phyloP scores from a whole-genome alignment of 2,329 filamentous ascomycete species.

The Diplodia seriata region DNA sequence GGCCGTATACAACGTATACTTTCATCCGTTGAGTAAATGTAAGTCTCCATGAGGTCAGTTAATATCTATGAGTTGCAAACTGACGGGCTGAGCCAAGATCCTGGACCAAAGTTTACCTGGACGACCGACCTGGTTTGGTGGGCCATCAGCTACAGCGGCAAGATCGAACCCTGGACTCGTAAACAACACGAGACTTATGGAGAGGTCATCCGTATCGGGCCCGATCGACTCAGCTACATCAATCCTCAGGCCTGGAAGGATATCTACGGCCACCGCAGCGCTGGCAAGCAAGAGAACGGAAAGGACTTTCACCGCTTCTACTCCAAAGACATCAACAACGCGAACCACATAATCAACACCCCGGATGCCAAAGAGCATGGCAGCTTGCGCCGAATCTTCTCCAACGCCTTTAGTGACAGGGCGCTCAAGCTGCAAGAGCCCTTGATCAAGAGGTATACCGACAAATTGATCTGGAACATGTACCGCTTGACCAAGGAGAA shows the following conservation, averaged over 20 bases:
- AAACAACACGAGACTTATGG: constrained; percentile 41
- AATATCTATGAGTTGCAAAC: no score
- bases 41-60: background rate
- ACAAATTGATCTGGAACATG: constrained; percentile 49
- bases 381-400: constrained; percentile 47
- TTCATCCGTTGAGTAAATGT: background rate
- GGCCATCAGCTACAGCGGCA: no score
- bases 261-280: constrained; percentile 28
- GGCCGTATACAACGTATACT: background rate
- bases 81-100: no score
- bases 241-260: constrained; percentile 48
- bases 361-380: constrained; percentile 50
- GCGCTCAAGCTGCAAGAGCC: constrained; percentile 50
- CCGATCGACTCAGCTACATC: constrained; percentile 54
- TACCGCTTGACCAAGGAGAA: constrained; percentile 42
- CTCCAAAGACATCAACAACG: constrained; percentile 40
- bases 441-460: constrained; percentile 49
- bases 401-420: constrained; percentile 51
- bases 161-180: no score
- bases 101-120: no score
- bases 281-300: background rate
- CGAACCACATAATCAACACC: constrained; percentile 42
- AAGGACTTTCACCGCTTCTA: constrained; percentile 24
- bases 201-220: constrained; percentile 51
- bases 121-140: no score